Conservation (phyloP, 2,329 filamentous ascomycete genomes). For the Pseudocercospora fijiensis region DNA sequence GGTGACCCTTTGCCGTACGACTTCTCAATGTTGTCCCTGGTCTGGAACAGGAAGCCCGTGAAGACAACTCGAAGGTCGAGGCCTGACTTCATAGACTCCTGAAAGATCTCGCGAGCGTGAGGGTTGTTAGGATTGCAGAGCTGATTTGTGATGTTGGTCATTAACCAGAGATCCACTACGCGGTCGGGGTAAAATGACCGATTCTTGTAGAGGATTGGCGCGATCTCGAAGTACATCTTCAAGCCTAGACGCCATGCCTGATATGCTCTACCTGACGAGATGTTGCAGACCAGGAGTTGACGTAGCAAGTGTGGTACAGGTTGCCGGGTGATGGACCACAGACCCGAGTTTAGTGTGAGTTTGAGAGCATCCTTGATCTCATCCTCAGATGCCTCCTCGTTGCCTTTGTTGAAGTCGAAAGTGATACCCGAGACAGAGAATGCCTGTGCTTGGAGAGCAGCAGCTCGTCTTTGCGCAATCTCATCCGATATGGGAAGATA, state of each 20-base stretch:
- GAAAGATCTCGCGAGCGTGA: conserved; percentile 26
- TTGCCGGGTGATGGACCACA: conserved; percentile 54
- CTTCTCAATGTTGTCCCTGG: conserved; percentile 40
- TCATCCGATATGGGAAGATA: conserved; percentile 21
- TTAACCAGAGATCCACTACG: conserved; percentile 48
- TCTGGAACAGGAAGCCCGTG: conserved; percentile 46
- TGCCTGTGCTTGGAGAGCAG: conserved; percentile 32
- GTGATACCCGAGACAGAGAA: conserved; percentile 30
- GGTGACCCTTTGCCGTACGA: conserved; percentile 45
- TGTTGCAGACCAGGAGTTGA: conserved; percentile 52
- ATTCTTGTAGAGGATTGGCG: conserved; percentile 50
- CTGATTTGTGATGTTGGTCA: conserved; percentile 28
- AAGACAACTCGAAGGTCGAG: conserved; percentile 46
- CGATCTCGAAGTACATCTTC: conserved; percentile 52
- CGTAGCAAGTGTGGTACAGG: conserved; percentile 56
- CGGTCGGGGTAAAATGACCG: conserved; percentile 54
- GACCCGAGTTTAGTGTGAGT: conserved; percentile 36
- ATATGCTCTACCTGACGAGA: conserved; percentile 46
- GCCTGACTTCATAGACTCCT: conserved; percentile 36
- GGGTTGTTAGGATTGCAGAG: conserved; percentile 26
- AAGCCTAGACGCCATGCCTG: conserved; percentile 53
- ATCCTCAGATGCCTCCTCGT: conserved; percentile 24
- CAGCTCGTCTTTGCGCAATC: conserved; percentile 25
- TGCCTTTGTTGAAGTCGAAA: conserved; percentile 31
- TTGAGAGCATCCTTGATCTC: conserved; percentile 31